phyloP scores from a whole-genome alignment of 2,329 filamentous ascomycete species.

The Rhynchosporium graminicola region DNA sequence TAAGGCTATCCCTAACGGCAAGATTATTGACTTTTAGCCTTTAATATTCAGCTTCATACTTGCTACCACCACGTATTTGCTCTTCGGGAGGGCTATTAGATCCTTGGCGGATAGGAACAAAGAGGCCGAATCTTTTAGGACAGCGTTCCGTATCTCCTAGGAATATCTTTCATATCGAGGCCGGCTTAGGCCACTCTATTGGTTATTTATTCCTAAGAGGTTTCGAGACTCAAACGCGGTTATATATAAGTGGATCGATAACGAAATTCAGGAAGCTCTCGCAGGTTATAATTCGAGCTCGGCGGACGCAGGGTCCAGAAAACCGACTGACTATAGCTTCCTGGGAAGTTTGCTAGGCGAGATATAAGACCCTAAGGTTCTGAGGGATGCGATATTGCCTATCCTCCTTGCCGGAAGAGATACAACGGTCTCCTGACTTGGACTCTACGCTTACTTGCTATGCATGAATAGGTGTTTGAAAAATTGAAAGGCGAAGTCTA shows the following conservation, averaged over 20 bases:
- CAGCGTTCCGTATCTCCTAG: not conserved
- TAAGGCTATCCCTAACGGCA: not conserved
- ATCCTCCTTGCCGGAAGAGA: not conserved
- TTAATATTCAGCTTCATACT: not conserved
- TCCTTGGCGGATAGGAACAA: not conserved
- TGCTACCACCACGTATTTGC: not conserved
- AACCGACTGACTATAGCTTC: not conserved
- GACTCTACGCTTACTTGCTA: not conserved
- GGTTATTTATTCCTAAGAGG: not conserved
- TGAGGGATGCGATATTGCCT: not conserved
- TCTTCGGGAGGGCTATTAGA: slow-evolving; percentile 1
- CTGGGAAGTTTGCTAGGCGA: not conserved
- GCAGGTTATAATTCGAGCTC: not conserved
- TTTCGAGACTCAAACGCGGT: not conserved
- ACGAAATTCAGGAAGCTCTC: not conserved
- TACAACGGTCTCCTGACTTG: not conserved
- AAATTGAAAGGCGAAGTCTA: not conserved
- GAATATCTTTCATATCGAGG: not conserved
- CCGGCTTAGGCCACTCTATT: not conserved
- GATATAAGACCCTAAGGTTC: not conserved
- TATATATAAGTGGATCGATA: not conserved
- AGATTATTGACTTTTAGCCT: not conserved
- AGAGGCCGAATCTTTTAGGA: not conserved
- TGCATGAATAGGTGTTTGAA: not conserved
- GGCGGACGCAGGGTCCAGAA: not conserved